A percentile compares a stretch with the other conserved stretches of the same genome.
phyloP scores from a whole-genome alignment of 371 early-diverging fungal genomes.

The Mucor lusitanicus region DNA sequence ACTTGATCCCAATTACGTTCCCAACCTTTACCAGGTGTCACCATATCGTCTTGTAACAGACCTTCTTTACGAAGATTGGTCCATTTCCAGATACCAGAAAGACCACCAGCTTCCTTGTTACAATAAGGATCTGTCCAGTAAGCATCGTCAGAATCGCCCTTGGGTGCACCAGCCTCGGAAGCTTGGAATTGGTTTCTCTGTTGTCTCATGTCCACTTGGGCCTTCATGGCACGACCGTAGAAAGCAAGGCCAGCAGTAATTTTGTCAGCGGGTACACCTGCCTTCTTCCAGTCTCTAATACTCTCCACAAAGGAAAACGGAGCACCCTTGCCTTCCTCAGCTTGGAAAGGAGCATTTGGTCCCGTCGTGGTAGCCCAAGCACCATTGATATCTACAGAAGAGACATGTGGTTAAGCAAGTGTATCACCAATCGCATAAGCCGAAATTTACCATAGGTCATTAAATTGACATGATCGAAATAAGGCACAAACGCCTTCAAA shows the following conservation, averaged over 20 bases:
- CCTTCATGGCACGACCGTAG: slow-evolving; percentile 66
- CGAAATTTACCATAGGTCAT: slow-evolving; percentile 53
- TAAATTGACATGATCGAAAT: slow-evolving; percentile 69
- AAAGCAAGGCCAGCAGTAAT: slow-evolving; percentile 69
- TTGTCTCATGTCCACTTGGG: slow-evolving; percentile 50
- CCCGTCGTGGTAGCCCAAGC: slow-evolving; percentile 66
- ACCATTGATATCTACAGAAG: slow-evolving; percentile 52
- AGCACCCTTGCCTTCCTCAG: slow-evolving; percentile 45
- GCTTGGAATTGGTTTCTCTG: slow-evolving; percentile 36
- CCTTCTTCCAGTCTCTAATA: slow-evolving; percentile 58
- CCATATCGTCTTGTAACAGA: slow-evolving; percentile 39
- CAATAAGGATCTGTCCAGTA: slow-evolving; percentile 50
- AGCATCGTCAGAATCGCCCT: slow-evolving; percentile 56
- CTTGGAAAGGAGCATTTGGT: slow-evolving; percentile 65
- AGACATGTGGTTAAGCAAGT: neutral
- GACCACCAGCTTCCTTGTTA: slow-evolving; percentile 32
- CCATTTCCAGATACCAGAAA: slow-evolving; percentile 66
- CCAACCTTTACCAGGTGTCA: slow-evolving; percentile 53
- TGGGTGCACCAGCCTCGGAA: slow-evolving; percentile 42
- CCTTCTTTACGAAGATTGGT: slow-evolving; percentile 59
- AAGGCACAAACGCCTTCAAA: slow-evolving; percentile 59
- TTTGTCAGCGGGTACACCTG: slow-evolving; percentile 67
- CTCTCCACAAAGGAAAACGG: slow-evolving; percentile 56
- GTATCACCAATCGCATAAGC: too few species aligned
- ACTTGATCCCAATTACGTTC: slow-evolving; percentile 63